Evolutionary conservation across 345 rosid genomes (phyloP).

Genomic region (Crucihimalaya himalaica): DNA sequence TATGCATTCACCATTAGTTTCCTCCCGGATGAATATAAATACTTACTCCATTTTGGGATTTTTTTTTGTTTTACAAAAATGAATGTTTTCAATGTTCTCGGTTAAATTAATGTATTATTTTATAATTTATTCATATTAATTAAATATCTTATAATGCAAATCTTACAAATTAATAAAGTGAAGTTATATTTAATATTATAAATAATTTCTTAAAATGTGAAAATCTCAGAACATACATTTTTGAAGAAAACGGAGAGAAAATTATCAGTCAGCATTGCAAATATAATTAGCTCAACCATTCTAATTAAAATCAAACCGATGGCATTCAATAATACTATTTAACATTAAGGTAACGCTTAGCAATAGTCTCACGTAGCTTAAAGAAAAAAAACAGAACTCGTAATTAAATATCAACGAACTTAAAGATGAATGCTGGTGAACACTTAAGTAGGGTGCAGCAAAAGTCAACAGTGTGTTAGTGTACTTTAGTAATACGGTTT

Average conservation of each 20-base stretch:
- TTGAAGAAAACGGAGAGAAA: neutral
- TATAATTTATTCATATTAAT: neutral
- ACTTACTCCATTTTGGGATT: neutral
- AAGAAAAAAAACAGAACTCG: conserved; percentile 11
- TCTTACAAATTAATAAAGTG: neutral
- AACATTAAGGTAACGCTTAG: neutral
- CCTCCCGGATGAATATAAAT: neutral
- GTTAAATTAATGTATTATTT: neutral
- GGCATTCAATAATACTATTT: neutral
- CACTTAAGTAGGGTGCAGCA: conserved; percentile 12
- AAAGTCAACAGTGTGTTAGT: conserved; percentile 33
- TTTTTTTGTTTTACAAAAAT: too few relatives aligned
- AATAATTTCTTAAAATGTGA: neutral
- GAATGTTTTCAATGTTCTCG: too few relatives aligned
- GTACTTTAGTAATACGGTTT: conserved; percentile 34
- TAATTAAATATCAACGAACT: conserved; percentile 31
- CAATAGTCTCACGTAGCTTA: conserved; percentile 23
- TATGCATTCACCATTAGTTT: neutral
- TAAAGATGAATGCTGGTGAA: conserved; percentile 32
- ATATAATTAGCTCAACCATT: neutral
- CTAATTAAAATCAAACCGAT: neutral
- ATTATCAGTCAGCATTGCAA: neutral
- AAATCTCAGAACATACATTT: neutral
- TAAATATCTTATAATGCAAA: neutral
- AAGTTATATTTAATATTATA: too few relatives aligned